Base-by-base conservation (phyloP, 1,284 basidiomycete species). In the Afroboletus lepidellus region DNA sequence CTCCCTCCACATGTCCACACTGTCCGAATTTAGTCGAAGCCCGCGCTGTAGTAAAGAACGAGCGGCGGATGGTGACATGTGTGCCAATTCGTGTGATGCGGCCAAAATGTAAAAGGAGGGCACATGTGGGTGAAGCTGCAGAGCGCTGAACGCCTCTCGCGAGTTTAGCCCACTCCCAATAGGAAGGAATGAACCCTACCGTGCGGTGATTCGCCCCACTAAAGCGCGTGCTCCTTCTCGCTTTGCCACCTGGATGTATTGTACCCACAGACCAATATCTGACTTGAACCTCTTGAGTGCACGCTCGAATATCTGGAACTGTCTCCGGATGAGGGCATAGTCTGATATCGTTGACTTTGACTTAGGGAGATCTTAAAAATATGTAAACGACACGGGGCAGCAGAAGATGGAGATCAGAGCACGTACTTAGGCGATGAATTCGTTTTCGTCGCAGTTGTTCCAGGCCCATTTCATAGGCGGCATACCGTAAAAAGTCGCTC, bases 251-350 rank as follows among this genome's bases (percentile, higher is more conserved):
- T 90, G 79, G 53, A 96, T 84, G 65, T 97, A 97, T 55, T 93
- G 86, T 46, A 90, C 74, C 94, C 94, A 98, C 1, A 94, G 78
- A 1, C 80, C 85, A 6, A 96, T 77, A 64, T 97, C 94, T 16
- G 81, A 81, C 64, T 93, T 93, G 79, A 97, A 96, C 66, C 89
- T 90, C 67, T 83, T 86, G 16, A 95, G 78, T 3, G 92, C 92
- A 23, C 94, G 84, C 70, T 97, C 93, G 60, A 94, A 93, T 59
- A 97, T 93, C 62, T 92, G 86, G 66, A 93, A 87, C 62, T 93
- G 90, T 58, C 93, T 74, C 52, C 86, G 79, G 25, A 91, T 85
- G 46, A 94, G 79, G 8, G 90, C 88, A 64, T 87, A 92, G 66
- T 90, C 88, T 8, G 91, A 93, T 44, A 93, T 74, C 2, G 87